Percentiles rank a stretch among this genome's conserved stretches.
Evolutionary conservation across 2,329 filamentous ascomycete genomes (phyloP).

Genomic region (Sporothrix pseudoabietina): DNA sequence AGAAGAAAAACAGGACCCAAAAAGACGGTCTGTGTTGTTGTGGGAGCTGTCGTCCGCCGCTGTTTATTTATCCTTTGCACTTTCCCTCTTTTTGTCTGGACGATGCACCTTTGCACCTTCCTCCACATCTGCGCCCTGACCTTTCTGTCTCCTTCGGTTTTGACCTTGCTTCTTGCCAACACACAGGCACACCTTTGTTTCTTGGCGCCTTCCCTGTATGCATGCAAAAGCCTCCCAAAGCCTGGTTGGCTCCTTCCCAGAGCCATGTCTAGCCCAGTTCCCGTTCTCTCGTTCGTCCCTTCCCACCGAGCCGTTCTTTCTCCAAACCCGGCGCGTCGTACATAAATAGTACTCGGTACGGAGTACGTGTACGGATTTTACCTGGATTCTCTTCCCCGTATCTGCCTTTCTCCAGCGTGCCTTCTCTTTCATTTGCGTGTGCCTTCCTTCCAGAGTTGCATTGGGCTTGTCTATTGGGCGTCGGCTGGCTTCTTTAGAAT

Average conservation of each 20-base stretch:
- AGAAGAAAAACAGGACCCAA: background rate
- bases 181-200: constrained; percentile 9
- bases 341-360: no score
- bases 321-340: background rate
- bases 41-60: background rate
- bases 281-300: background rate
- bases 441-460: background rate
- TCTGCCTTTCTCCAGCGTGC: background rate
- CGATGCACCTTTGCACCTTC: background rate
- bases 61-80: background rate
- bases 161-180: background rate
- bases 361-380: no score
- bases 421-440: background rate
- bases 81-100: background rate
- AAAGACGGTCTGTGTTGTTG: constrained; percentile 10
- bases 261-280: background rate
- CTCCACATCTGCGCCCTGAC: background rate
- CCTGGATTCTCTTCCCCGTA: background rate
- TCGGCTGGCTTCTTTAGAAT: constrained; percentile 8
- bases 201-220: constrained; percentile 15
- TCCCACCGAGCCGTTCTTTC: background rate
- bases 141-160: background rate
- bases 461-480: constrained; percentile 8
- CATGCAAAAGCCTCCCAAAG: background rate
- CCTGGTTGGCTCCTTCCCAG: constrained; percentile 1